Evolutionary conservation across 257 asterid species (phyloP).

Genomic region (Rauvolfia tetraphylla): DNA sequence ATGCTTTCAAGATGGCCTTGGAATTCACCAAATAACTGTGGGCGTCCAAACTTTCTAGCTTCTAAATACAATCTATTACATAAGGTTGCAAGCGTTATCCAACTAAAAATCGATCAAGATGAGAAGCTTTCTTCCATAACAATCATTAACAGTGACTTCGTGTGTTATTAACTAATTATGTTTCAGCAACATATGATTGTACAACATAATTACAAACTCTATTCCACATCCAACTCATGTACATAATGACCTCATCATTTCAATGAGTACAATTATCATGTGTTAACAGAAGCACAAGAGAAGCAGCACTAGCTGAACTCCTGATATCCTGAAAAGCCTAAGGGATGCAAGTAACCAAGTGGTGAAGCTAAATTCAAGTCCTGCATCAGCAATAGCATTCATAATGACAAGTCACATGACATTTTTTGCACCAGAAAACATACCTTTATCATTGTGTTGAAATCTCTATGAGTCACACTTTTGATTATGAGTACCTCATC

Average conservation of each 20-base stretch:
- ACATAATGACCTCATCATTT: background rate
- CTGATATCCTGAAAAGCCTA: background rate
- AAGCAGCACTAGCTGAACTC: background rate
- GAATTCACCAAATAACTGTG: background rate
- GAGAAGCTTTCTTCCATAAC: background rate
- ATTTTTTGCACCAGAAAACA: conserved; percentile 1
- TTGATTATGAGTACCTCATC: conserved; percentile 89
- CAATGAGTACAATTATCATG: background rate
- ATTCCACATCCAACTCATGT: background rate
- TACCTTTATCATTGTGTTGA: conserved; percentile 89
- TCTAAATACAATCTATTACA: background rate
- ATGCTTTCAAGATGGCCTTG: background rate
- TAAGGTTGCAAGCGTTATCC: conserved; percentile 1
- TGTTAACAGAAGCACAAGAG: background rate
- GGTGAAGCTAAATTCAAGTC: background rate
- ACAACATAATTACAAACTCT: no score
- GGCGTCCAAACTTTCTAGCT: background rate
- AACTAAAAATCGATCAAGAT: background rate
- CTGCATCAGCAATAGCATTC: background rate
- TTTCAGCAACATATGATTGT: background rate
- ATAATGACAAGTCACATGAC: background rate
- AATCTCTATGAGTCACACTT: conserved; percentile 87
- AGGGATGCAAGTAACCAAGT: conserved; percentile 2
- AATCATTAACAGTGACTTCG: background rate
- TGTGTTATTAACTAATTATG: background rate